Conservation (phyloP, 2,329 filamentous ascomycete species). For the Curvularia sp. region DNA sequence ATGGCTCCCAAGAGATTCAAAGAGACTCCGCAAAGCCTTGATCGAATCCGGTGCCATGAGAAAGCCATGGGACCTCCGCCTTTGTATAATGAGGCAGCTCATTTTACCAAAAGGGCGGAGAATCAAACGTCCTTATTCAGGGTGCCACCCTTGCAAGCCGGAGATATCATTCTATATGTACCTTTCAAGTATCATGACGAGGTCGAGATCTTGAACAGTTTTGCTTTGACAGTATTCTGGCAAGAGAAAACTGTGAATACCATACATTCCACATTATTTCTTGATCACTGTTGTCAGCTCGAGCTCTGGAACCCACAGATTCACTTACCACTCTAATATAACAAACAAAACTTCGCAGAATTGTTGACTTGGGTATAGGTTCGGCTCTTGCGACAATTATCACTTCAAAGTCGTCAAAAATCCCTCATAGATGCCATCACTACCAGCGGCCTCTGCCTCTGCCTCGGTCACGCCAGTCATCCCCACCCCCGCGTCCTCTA, state of each 20-base stretch:
- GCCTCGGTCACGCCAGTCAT: constrained; percentile 44
- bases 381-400: neutral
- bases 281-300: neutral
- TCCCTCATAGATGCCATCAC: neutral
- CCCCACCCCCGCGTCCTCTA: constrained; percentile 48
- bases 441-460: constrained; percentile 45
- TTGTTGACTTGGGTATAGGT: neutral
- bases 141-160: neutral
- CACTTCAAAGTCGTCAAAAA: neutral
- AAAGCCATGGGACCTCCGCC: neutral
- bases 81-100: neutral
- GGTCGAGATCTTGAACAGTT: neutral
- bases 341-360: too few species aligned
- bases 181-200: neutral
- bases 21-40: neutral
- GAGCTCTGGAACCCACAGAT: neutral
- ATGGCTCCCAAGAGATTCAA: neutral
- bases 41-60: neutral
- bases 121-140: neutral
- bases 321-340: neutral
- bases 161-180: neutral
- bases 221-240: neutral
- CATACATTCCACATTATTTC: neutral
- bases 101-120: neutral
- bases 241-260: neutral